These are phyloP conservation scores for Cryptococcus depauperatus DNA, from an alignment of 1,284 basidiomycete species.

Conservation along the genomic window DNA sequence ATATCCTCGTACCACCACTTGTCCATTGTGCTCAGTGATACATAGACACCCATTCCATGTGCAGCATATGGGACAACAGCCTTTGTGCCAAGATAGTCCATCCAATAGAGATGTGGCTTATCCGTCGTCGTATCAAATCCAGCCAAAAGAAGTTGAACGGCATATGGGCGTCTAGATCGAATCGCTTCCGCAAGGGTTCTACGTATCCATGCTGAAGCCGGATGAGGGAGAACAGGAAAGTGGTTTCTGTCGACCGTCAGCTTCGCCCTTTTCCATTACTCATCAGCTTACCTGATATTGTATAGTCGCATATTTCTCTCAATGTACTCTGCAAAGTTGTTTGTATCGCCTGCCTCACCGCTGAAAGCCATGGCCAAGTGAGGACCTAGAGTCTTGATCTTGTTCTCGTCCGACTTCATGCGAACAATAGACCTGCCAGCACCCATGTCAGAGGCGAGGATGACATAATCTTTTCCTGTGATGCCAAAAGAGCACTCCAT, in stretches of 20 bases:
- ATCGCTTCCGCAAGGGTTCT: constrained; percentile 80
- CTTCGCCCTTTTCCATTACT: neutral
- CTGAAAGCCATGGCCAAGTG: constrained; percentile 93
- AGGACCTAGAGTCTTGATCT: constrained; percentile 84
- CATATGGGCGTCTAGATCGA: constrained; percentile 78
- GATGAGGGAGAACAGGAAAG: constrained; percentile 75
- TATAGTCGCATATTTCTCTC: constrained; percentile 93
- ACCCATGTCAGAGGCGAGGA: constrained; percentile 85
- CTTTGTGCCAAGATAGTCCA: constrained; percentile 90
- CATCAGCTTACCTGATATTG: constrained; percentile 68
- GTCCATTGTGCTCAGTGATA: constrained; percentile 85
- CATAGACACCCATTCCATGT: constrained; percentile 91
- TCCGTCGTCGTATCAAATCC: constrained; percentile 69
- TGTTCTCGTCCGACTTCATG: constrained; percentile 97
- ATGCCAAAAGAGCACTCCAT: constrained; percentile 51
- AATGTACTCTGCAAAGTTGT: constrained; percentile 93
- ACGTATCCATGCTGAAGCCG: constrained; percentile 91
- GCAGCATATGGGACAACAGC: constrained; percentile 85
- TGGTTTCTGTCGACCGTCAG: constrained; percentile 18
- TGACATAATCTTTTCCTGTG: constrained; percentile 80
- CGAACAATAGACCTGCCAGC: constrained; percentile 85
- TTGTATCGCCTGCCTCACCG: constrained; percentile 92
- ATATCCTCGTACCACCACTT: constrained; percentile 52
- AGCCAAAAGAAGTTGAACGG: constrained; percentile 86
- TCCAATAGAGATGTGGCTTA: constrained; percentile 77